Conservation (phyloP, 441 rosid genomes). For the Euphorbia celastroides region DNA sequence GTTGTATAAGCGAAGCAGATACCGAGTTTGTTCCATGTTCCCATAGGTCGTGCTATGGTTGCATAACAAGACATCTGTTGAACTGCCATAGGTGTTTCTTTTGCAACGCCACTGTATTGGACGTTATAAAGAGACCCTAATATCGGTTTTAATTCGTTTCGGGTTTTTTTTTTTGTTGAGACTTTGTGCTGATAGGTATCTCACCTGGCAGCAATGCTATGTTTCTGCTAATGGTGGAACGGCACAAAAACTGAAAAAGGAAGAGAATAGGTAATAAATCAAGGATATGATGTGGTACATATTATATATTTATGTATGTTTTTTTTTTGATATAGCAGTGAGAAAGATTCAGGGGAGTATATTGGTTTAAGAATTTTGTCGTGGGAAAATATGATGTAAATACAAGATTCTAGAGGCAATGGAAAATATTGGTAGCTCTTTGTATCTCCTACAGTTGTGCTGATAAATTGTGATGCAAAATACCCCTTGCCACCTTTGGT, state of each 20-base stretch:
- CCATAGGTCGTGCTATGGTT: conserved; percentile 83
- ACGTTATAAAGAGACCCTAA: conserved; percentile 41
- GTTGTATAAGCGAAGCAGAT: conserved; percentile 64
- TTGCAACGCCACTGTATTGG: conserved; percentile 79
- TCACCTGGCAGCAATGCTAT: neutral
- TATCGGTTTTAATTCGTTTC: neutral
- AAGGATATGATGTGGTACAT: neutral
- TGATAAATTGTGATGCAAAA: no score
- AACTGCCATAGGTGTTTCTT: conserved; percentile 95
- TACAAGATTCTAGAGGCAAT: conserved; percentile 55
- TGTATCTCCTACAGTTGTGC: no score
- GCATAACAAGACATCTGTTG: conserved; percentile 91
- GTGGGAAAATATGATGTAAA: conserved; percentile 41
- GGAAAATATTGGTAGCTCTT: conserved; percentile 3
- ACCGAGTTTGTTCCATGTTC: conserved; percentile 81
- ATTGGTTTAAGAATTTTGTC: conserved; percentile 40
- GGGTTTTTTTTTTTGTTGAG: neutral
- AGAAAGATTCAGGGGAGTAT: conserved; percentile 11
- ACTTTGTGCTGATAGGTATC: neutral
- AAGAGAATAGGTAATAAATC: neutral
- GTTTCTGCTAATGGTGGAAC: conserved; percentile 1
- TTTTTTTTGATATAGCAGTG: conserved; percentile 2
- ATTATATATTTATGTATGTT: neutral
- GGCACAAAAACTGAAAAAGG: neutral
- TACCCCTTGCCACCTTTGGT: no score